Evolutionary conservation across 2,329 filamentous ascomycete genomes (phyloP).

Genomic region (Myriangium duriaei): DNA sequence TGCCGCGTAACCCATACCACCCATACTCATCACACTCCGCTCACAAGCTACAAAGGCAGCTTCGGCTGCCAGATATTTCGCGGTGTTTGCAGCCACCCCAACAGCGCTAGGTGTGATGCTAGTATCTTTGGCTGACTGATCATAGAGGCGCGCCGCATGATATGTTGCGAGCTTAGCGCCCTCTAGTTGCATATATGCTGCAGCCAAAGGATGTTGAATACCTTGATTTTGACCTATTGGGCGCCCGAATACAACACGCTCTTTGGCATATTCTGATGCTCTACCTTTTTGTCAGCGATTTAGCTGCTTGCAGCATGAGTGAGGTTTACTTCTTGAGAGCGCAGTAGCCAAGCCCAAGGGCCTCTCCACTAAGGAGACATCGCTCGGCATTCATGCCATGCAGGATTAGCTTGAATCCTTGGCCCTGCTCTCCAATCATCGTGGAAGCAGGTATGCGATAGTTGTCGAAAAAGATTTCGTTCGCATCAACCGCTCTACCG

Average conservation of each 20-base stretch:
- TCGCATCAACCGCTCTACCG: slow-evolving; percentile 67
- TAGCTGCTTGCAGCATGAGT: background rate
- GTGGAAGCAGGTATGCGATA: slow-evolving; percentile 53
- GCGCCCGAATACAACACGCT: slow-evolving; percentile 52
- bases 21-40: slow-evolving; percentile 44
- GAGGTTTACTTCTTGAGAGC: slow-evolving; percentile 20
- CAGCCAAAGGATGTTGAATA: slow-evolving; percentile 52
- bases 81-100: slow-evolving; percentile 44
- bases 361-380: slow-evolving; percentile 52
- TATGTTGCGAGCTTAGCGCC: slow-evolving; percentile 50
- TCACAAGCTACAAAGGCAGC: slow-evolving; percentile 50
- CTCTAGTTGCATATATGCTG: slow-evolving; percentile 51
- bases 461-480: slow-evolving; percentile 78
- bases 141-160: slow-evolving; percentile 47
- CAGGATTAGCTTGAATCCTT: slow-evolving; percentile 62
- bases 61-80: slow-evolving; percentile 48
- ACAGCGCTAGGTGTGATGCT: slow-evolving; percentile 33
- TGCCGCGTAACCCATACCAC: slow-evolving; percentile 51
- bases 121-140: slow-evolving; percentile 31
- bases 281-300: slow-evolving; percentile 15
- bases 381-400: slow-evolving; percentile 73
- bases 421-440: slow-evolving; percentile 58
- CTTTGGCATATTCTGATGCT: slow-evolving; percentile 53
- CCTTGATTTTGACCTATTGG: slow-evolving; percentile 56
- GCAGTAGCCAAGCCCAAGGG: slow-evolving; percentile 33